Conservation (phyloP, 805 yeast genomes). For the Candida montana region DNA sequence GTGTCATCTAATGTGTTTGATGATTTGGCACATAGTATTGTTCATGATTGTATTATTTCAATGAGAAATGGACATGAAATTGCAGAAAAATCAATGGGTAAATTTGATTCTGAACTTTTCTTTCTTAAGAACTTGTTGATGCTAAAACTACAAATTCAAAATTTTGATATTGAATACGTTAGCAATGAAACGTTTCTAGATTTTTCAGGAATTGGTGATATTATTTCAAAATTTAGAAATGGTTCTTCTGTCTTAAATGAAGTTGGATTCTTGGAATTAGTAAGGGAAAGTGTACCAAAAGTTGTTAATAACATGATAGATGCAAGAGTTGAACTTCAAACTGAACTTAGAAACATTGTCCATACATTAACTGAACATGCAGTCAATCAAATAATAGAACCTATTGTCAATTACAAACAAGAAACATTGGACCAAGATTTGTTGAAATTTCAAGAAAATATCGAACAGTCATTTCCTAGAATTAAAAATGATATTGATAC, state of each 20-base stretch:
- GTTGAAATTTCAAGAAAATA: conserved; percentile 40
- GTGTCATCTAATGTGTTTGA: conserved; percentile 77
- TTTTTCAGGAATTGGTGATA: conserved; percentile 65
- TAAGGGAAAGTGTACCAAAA: conserved; percentile 67
- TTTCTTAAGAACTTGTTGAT: conserved; percentile 67
- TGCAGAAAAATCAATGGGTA: conserved; percentile 42
- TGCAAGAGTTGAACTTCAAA: conserved; percentile 65
- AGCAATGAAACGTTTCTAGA: conserved; percentile 72
- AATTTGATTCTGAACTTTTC: conserved; percentile 56
- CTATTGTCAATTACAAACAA: conserved; percentile 28
- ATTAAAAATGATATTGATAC: conserved; percentile 44
- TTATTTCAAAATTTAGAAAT: conserved; percentile 37
- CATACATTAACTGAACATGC: conserved; percentile 62
- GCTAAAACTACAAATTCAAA: conserved; percentile 61
- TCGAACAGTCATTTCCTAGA: conserved; percentile 52
- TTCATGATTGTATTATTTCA: conserved; percentile 69
- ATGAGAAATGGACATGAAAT: conserved; percentile 48
- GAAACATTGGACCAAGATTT: conserved; percentile 28
- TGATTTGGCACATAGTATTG: conserved; percentile 81
- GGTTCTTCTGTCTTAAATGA: conserved; percentile 22
- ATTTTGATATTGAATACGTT: conserved; percentile 75
- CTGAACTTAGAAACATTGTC: conserved; percentile 66
- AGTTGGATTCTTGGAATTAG: conserved; percentile 38
- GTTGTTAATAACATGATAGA: conserved; percentile 81
- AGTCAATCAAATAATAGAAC: conserved; percentile 42